Evolutionary conservation across 768 basidiomycete genomes (phyloP), one percentile per base, ranked within the genome.

Genomic region (Strobilomyces echinocephalus): DNA sequence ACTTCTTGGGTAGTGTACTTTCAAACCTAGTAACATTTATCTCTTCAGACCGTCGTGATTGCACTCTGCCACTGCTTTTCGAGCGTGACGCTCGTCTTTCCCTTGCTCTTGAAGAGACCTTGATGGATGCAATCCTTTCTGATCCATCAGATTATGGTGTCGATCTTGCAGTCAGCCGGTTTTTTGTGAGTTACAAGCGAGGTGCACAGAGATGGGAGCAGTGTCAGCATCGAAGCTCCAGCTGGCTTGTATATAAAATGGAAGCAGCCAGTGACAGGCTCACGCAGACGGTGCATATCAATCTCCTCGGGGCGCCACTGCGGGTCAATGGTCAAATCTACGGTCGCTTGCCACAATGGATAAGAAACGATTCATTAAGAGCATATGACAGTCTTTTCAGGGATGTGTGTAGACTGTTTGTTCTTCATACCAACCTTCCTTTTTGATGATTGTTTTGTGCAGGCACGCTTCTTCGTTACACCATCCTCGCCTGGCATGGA

Each of bases 81-180:
- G 44, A 59, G 15, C 59, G 69, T n/a, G 8, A 61, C 71, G 35
- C 51, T n/a, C 62, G 65, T 30, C 45, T 69, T 8, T 59, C 67
- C 7, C 50, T 58, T 12, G 38, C 41, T 12, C 18, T 72, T 11
- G 61, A 69, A 42, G 28, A 38, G 0, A 15, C 51, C 4, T 16
- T 59, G 35, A 31, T 39, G 1, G 21, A 41, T 34, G 21, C 8
- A 2, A 57, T 54, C 6, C 24, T 50, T 0, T 24, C 46, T 0
- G 49, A 54, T 21, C 12, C 15, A 1, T 39, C 49, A 16, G 35
- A 50, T 36, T 43, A 51, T 4, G 57, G 59, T 2, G 20, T 63
- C 5, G 62, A 63, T 39, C 44, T 42, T 8, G 62, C 62, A 2
- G 24, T 61, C 8, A 11, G 15, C 12, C 21, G 36, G n/a, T 38